Evolutionary conservation across 169 alveolate species (phyloP).

Genomic region (Eimeria nieschulzi): DNA sequence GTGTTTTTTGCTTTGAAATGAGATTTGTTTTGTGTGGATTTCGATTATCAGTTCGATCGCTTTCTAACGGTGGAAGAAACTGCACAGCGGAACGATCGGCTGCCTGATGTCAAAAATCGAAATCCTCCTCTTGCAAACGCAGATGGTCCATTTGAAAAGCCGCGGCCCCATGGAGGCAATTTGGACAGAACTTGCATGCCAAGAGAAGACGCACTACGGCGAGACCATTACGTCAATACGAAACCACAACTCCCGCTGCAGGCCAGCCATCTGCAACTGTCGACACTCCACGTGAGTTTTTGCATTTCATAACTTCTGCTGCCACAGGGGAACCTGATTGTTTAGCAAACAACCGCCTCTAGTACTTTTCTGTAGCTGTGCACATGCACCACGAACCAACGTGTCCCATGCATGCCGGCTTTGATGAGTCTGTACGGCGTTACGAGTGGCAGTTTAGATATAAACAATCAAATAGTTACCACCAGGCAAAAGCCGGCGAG

Average conservation of each 20-base stretch:
- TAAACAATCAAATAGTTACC: too few relatives aligned
- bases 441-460: too few relatives aligned
- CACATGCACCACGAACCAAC: too few relatives aligned
- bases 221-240: neutral
- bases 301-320: neutral
- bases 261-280: constrained; percentile 12
- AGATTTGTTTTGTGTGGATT: neutral
- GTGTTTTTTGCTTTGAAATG: too few relatives aligned
- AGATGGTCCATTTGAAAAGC: constrained; percentile 79
- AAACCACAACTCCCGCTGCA: neutral
- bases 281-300: constrained; percentile 7
- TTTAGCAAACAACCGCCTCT: too few relatives aligned
- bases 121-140: constrained; percentile 80
- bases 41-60: constrained; percentile 74
- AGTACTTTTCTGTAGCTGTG: too few relatives aligned
- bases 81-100: constrained; percentile 77
- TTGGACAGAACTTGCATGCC: neutral
- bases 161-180: constrained; percentile 13
- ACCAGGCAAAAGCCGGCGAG: too few relatives aligned
- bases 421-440: too few relatives aligned
- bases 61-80: constrained; percentile 79
- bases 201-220: neutral
- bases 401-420: too few relatives aligned
- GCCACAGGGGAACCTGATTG: neutral
- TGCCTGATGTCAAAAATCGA: constrained; percentile 76